These are phyloP conservation scores for Tuber umbilicatum DNA, from an alignment of 495 filamentous ascomycete species.

Conservation along the genomic window DNA sequence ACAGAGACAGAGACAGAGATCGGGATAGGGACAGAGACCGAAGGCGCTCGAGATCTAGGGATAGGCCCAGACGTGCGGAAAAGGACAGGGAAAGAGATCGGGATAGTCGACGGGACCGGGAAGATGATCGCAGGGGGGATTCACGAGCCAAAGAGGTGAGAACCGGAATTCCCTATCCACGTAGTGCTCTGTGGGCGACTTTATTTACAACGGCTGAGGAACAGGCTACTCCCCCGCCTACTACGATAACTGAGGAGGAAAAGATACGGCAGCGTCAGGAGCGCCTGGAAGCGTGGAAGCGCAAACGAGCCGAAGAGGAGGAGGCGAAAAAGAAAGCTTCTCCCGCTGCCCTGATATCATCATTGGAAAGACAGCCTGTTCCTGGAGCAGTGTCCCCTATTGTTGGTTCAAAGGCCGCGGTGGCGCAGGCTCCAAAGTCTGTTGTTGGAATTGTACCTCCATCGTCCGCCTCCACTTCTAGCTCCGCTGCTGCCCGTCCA, in stretches of 20 bases:
- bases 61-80: slow-evolving; percentile 29
- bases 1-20: slow-evolving; percentile 53
- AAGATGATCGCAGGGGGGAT: slow-evolving; percentile 62
- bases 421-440: slow-evolving; percentile 57
- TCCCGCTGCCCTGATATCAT: slow-evolving; percentile 53
- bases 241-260: slow-evolving; percentile 64
- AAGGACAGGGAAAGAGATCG: slow-evolving; percentile 49
- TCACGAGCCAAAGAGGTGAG: slow-evolving; percentile 61
- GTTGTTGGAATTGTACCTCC: slow-evolving; percentile 55
- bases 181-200: slow-evolving; percentile 42
- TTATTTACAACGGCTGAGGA: slow-evolving; percentile 47
- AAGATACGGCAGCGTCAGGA: slow-evolving; percentile 78
- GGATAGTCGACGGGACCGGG: slow-evolving; percentile 55
- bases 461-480: slow-evolving; percentile 47
- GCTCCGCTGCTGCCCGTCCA: slow-evolving; percentile 47
- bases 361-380: slow-evolving; percentile 47
- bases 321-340: slow-evolving; percentile 66
- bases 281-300: slow-evolving; percentile 85
- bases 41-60: slow-evolving; percentile 37
- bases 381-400: slow-evolving; percentile 51
- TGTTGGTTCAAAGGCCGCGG: slow-evolving; percentile 44
- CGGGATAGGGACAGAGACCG: slow-evolving; percentile 55
- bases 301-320: slow-evolving; percentile 72
- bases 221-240: slow-evolving; percentile 50
- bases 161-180: slow-evolving; percentile 44